A percentile compares a stretch with the other conserved stretches of the same genome.
Conservation (phyloP, 352 stramenopile genomes). For the Globisporangium splendens region DNA sequence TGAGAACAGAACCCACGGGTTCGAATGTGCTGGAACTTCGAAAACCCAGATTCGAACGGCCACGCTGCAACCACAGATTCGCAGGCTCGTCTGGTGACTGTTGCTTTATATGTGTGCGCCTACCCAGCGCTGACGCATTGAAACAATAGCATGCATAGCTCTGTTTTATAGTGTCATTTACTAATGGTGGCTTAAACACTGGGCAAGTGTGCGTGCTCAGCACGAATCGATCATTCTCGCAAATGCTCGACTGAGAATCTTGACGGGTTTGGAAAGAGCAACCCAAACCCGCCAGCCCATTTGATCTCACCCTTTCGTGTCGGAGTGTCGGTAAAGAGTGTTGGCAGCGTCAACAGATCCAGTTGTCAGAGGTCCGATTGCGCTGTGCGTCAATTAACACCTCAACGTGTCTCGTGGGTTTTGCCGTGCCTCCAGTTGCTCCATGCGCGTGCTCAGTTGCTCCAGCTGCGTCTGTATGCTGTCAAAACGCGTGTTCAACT, state of each 20-base stretch:
- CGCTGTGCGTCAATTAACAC: background rate
- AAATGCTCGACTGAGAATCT: background rate
- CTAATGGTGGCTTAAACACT: too few species aligned
- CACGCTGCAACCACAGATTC: background rate
- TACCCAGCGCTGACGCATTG: too few species aligned
- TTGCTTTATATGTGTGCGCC: background rate
- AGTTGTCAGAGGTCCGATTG: background rate
- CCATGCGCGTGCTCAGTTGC: slow-evolving; percentile 28
- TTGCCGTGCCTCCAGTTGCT: slow-evolving; percentile 32
- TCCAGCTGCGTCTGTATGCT: slow-evolving; percentile 36
- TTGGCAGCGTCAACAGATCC: background rate
- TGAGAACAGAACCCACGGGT: slow-evolving; percentile 11
- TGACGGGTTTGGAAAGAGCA: background rate
- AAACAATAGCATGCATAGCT: too few species aligned
- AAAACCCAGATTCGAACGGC: background rate
- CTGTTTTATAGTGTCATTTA: too few species aligned
- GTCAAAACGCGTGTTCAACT: slow-evolving; percentile 56
- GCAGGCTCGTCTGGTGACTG: background rate
- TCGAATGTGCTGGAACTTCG: slow-evolving; percentile 8
- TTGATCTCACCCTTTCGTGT: background rate
- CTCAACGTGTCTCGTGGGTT: background rate
- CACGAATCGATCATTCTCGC: background rate
- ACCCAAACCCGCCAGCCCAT: background rate
- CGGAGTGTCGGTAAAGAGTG: background rate
- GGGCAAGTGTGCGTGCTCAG: too few species aligned